Conservation (phyloP, 805 yeast species). For the Wickerhamia fluorescens region DNA sequence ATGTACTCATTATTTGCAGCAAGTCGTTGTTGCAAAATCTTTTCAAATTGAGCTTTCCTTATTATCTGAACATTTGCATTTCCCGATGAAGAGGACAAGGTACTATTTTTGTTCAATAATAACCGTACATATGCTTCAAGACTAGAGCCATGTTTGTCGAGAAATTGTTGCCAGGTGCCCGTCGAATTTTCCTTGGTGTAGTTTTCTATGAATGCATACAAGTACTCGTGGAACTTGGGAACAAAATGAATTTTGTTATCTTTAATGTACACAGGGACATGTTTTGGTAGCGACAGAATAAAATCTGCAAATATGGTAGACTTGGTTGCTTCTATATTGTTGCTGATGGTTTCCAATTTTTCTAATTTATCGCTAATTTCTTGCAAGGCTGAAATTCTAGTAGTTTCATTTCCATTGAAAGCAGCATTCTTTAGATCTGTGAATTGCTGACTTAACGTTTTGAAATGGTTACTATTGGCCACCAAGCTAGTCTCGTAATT, state of each 20-base stretch:
- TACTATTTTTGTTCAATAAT: no score
- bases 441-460: no score
- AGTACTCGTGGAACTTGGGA: constrained; percentile 33
- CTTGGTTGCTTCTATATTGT: constrained; percentile 6
- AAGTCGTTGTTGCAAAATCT: constrained; percentile 13
- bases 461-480: no score
- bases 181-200: no score
- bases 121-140: constrained; percentile 8
- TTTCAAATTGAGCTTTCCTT: constrained; percentile 16
- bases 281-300: constrained; percentile 18
- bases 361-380: no score
- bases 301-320: constrained; percentile 13
- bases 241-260: constrained; percentile 28
- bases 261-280: constrained; percentile 26
- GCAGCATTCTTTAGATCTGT: no score
- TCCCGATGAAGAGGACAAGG: no score
- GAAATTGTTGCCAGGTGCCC: constrained; percentile 18
- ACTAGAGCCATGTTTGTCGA: constrained; percentile 13
- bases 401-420: no score
- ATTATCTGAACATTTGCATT: constrained; percentile 11
- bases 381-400: no score
- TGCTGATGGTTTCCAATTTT: constrained; percentile 11
- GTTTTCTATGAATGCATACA: constrained; percentile 27
- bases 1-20: constrained; percentile 17
- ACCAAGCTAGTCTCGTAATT: no score